Base-by-base conservation (phyloP, 2,329 filamentous ascomycete genomes). In the Aspergillus proliferans region DNA sequence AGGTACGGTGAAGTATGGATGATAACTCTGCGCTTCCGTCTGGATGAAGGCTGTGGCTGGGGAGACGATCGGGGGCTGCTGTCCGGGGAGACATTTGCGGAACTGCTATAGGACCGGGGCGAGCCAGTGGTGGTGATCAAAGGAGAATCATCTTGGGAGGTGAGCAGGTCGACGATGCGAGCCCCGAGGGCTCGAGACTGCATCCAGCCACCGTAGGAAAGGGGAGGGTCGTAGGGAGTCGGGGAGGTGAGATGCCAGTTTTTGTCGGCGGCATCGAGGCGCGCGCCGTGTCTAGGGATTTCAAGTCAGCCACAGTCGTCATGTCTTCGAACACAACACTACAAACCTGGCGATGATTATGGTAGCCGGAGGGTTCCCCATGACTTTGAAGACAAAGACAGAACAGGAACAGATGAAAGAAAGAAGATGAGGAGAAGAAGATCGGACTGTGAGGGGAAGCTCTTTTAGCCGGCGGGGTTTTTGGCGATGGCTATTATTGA, bases 1-100 rank as follows among this genome's bases (percentile, higher is more conserved):
- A 95, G 74, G 63, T 92, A 98, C 0, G 93, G 93, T n/a, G 92
- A 97, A 55, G 83, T 87, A 71, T 98, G 92, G 49, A 98, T 82
- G 58, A 95, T 80, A 49, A 97, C 78, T 63, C 86, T 87, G 71
- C 87, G 88, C 58, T 77, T 81, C 56, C 81, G 79, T 57, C 76
- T 50, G 43, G 52, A 41, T 12, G 44, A 7, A 12, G n/a, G 8
- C 45, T 45, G 8, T 40, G 38, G 38, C 18, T 40, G 38, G 15
- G 38, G 38, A 12, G 38, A 40, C n/a, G 38, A 40, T 21, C 38
- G 38, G 38, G 15, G 9, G 10, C 38, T 40, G 38, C 7, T 40
- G 10, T 40, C 38, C 38, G 38, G 38, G 10, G 38, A 19, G 18
- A 21, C 18, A 21, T 40, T 21, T 18, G 19, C 38, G 38, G 38